These are phyloP conservation scores for Pelargonium australe DNA, from an alignment of 441 rosid species.

Conservation along the genomic window DNA sequence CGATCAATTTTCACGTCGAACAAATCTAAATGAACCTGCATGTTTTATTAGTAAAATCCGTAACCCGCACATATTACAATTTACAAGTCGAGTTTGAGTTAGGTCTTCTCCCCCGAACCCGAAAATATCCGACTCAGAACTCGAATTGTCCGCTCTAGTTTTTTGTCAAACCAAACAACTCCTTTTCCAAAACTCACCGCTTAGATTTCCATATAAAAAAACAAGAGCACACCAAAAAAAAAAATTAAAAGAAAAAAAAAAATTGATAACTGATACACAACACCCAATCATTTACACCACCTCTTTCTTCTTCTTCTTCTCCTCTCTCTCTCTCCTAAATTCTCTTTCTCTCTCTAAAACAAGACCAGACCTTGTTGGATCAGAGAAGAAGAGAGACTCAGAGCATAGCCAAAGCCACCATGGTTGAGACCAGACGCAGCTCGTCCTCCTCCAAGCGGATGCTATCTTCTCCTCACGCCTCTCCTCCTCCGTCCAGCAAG, in stretches of 20 bases:
- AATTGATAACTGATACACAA: conserved; percentile 3
- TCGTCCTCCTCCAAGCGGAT: conserved; percentile 76
- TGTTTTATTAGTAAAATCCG: no score
- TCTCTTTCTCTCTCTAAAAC: conserved; percentile 6
- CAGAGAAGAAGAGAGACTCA: conserved; percentile 20
- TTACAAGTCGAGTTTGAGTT: no score
- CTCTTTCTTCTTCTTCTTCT: conserved; percentile 1
- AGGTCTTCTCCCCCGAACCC: no score
- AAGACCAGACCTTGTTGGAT: conserved; percentile 23
- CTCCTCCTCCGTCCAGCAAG: conserved; percentile 49
- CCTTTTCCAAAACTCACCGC: background rate
- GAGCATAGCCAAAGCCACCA: conserved; percentile 19
- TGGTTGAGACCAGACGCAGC: conserved; percentile 97
- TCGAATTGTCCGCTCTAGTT: no score
- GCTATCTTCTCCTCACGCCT: conserved; percentile 39
- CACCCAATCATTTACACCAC: conserved; percentile 9
- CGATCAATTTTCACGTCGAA: no score
- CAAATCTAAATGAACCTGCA: no score
- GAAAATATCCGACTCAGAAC: no score
- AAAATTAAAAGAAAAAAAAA: conserved; percentile 1
- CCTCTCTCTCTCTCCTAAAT: background rate
- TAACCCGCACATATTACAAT: no score
- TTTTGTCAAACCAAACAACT: conserved; percentile 5
- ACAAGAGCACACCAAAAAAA: background rate
- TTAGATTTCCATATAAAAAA: background rate